phyloP scores from a whole-genome alignment of 768 basidiomycete genomes.

The Lyophyllum semitale region DNA sequence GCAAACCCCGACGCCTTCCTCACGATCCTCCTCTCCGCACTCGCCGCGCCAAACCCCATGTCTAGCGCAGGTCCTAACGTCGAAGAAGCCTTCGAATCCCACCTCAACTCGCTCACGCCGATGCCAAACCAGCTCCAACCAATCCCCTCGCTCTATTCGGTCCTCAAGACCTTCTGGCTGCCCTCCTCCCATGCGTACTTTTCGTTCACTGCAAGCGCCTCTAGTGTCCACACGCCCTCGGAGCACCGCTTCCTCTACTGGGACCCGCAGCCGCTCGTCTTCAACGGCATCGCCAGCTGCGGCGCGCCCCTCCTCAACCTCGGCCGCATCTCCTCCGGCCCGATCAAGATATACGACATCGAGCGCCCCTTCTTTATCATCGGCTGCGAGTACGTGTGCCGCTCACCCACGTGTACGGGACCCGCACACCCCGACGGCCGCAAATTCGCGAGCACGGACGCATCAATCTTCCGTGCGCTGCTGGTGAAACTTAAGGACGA shows the following conservation, averaged over 20 bases:
- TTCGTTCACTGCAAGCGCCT: conserved; percentile 71
- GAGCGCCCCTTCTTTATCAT: conserved; percentile 82
- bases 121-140: conserved; percentile 46
- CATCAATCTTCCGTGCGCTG: conserved; percentile 68
- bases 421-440: conserved; percentile 53
- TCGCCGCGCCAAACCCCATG: conserved; percentile 65
- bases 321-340: conserved; percentile 73
- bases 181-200: conserved; percentile 79
- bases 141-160: conserved; percentile 73
- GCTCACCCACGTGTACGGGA: conserved; percentile 47
- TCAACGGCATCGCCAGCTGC: conserved; percentile 76
- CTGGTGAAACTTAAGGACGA: conserved; percentile 73
- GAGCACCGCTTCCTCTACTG: conserved; percentile 84
- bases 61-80: conserved; percentile 63
- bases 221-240: conserved; percentile 65
- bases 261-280: conserved; percentile 82
- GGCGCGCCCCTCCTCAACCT: conserved; percentile 59
- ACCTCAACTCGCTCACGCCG: conserved; percentile 65
- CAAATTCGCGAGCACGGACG: conserved; percentile 71
- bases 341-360: conserved; percentile 79
- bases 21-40: conserved; percentile 52
- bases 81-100: conserved; percentile 79
- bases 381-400: conserved; percentile 80
- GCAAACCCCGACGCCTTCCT: conserved; percentile 61
- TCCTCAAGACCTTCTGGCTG: conserved; percentile 84